Conservation (phyloP, 2,329 filamentous ascomycete species). For the Alternaria arbusti region DNA sequence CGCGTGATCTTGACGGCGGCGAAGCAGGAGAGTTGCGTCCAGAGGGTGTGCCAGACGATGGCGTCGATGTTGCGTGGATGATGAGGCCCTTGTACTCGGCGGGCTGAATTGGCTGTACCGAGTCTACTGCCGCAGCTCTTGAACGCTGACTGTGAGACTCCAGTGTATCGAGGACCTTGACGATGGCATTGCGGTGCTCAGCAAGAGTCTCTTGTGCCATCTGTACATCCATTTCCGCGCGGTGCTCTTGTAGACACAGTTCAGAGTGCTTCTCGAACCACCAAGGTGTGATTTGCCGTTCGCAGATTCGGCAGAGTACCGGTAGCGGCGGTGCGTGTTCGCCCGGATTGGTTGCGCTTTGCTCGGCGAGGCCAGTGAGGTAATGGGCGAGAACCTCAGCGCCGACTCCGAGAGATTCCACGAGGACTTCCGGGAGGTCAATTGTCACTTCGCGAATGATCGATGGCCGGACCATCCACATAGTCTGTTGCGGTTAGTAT, state of each 20-base stretch:
- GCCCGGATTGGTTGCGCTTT: constrained; percentile 74
- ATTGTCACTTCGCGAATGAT: constrained; percentile 93
- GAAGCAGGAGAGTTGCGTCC: constrained; percentile 74
- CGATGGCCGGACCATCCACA: constrained; percentile 99
- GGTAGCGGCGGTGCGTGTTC: constrained; percentile 81
- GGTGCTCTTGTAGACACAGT: constrained; percentile 91
- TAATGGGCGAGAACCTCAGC: constrained; percentile 95
- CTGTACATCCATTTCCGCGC: constrained; percentile 97
- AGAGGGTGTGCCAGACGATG: constrained; percentile 72
- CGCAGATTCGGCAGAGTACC: constrained; percentile 94
- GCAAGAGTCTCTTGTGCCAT: constrained; percentile 90
- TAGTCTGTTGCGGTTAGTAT: constrained; percentile 68
- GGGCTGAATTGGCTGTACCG: constrained; percentile 55
- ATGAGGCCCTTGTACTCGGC: constrained; percentile 88
- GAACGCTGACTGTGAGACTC: constrained; percentile 76
- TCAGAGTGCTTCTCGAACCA: constrained; percentile 99
- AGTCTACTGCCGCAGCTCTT: constrained; percentile 60
- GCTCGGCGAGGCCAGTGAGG: constrained; percentile 86
- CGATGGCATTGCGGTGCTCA: constrained; percentile 92
- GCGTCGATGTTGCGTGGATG: constrained; percentile 75
- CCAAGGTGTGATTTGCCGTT: constrained; percentile 96
- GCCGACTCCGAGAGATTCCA: constrained; percentile 91
- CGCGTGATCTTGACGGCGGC: constrained; percentile 68
- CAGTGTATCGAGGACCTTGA: constrained; percentile 90
- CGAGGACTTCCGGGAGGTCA: constrained; percentile 85